Evolutionary conservation across 352 stramenopile species (phyloP).

Genomic region (Phytophthora cryptogea): DNA sequence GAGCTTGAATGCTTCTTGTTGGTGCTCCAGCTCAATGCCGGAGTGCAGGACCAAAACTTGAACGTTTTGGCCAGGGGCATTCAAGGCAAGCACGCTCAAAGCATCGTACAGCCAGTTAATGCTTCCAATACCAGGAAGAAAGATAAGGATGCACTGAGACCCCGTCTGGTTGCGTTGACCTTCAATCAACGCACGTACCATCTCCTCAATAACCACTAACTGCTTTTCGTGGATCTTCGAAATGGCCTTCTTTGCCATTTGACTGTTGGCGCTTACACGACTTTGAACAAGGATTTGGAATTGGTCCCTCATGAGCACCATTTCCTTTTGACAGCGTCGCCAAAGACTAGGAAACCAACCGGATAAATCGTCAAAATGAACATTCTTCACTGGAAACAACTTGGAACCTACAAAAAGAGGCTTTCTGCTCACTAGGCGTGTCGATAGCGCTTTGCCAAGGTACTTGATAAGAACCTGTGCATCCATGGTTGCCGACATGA

Average conservation of each 20-base stretch:
- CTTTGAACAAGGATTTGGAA: slow-evolving; percentile 40
- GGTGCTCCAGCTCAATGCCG: slow-evolving; percentile 73
- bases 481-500: slow-evolving; percentile 98
- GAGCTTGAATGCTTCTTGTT: slow-evolving; percentile 69
- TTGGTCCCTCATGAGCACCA: slow-evolving; percentile 47
- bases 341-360: slow-evolving; percentile 48
- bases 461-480: slow-evolving; percentile 92
- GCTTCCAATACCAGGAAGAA: slow-evolving; percentile 94
- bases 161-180: slow-evolving; percentile 34
- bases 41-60: slow-evolving; percentile 73
- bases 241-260: slow-evolving; percentile 57
- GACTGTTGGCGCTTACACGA: slow-evolving; percentile 44
- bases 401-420: slow-evolving; percentile 86
- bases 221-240: slow-evolving; percentile 69
- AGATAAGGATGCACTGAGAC: slow-evolving; percentile 93
- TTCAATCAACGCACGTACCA: slow-evolving; percentile 64
- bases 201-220: slow-evolving; percentile 55
- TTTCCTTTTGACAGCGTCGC: slow-evolving; percentile 42
- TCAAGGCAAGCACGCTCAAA: slow-evolving; percentile 45
- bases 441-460: slow-evolving; percentile 65
- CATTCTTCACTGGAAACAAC: slow-evolving; percentile 67
- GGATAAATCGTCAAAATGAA: slow-evolving; percentile 62
- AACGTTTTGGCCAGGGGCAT: slow-evolving; percentile 31
- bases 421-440: slow-evolving; percentile 53
- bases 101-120: slow-evolving; percentile 91